These are phyloP conservation scores for Lecanicillium sp. DNA, from an alignment of 2,329 filamentous ascomycete genomes.

Conservation along the genomic window DNA sequence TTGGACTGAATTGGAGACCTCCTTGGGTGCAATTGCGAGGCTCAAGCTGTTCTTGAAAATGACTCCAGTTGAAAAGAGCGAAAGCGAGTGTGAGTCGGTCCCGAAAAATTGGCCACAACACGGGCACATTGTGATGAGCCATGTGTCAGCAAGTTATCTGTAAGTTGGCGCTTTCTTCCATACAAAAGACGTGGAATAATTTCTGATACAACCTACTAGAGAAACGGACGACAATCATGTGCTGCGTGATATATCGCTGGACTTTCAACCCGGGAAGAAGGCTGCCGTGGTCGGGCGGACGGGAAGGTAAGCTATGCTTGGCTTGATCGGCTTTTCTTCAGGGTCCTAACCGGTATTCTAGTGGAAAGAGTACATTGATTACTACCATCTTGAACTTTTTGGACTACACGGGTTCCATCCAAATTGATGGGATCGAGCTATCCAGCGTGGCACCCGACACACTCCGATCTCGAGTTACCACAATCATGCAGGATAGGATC, in stretches of 20 bases:
- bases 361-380: slow-evolving; percentile 16
- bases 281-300: slow-evolving; percentile 27
- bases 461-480: slow-evolving; percentile 12
- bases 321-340: background rate
- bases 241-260: slow-evolving; percentile 17
- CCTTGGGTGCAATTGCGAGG: background rate
- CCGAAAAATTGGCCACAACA: background rate
- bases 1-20: slow-evolving; percentile 10
- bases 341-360: background rate
- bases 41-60: background rate
- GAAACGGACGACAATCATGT: slow-evolving; percentile 6
- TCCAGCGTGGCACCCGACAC: slow-evolving; percentile 10
- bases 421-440: slow-evolving; percentile 10
- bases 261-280: slow-evolving; percentile 17
- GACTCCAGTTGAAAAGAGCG: background rate
- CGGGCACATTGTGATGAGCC: background rate
- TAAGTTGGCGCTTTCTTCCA: background rate
- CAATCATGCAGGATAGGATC: slow-evolving; percentile 12
- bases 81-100: too few species aligned
- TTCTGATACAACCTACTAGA: background rate
- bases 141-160: background rate
- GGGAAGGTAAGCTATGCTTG: slow-evolving; percentile 15
- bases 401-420: slow-evolving; percentile 8
- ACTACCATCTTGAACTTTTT: slow-evolving; percentile 10
- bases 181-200: background rate